These are phyloP conservation scores for Rubus parviflorus DNA, from an alignment of 306 rosid species.

Conservation along the genomic window DNA sequence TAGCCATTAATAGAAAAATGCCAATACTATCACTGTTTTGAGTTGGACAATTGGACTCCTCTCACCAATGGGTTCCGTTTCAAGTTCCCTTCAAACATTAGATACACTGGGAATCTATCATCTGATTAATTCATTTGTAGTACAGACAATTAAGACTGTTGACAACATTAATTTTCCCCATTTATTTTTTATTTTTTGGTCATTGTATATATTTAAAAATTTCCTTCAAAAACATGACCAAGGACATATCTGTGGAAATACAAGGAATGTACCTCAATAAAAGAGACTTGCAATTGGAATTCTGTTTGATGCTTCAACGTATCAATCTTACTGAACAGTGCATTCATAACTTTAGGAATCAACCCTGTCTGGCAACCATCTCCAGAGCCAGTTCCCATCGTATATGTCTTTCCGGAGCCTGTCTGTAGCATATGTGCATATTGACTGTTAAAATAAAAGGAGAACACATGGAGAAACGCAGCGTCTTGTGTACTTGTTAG, in stretches of 20 bases:
- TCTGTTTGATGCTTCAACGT: slow-evolving; percentile 63
- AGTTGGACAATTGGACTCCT: not conserved
- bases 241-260: not conserved
- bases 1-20: slow-evolving; percentile 5
- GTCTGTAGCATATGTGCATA: slow-evolving; percentile 51
- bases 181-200: not conserved
- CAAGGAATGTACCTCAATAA: slow-evolving; percentile 58
- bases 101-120: not conserved
- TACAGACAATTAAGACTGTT: not conserved
- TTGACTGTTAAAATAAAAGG: slow-evolving; percentile 23
- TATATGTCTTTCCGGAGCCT: slow-evolving; percentile 87
- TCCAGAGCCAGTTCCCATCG: slow-evolving; percentile 80
- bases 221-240: not conserved
- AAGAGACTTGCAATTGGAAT: slow-evolving; percentile 80
- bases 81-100: slow-evolving; percentile 14
- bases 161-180: not conserved
- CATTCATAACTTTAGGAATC: slow-evolving; percentile 69
- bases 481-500: slow-evolving; percentile 13
- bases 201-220: not conserved
- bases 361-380: slow-evolving; percentile 54
- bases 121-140: not conserved
- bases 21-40: slow-evolving; percentile 15
- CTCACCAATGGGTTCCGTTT: not conserved
- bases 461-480: not conserved
- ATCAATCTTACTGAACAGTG: slow-evolving; percentile 70